Evolutionary conservation across 352 stramenopile genomes (phyloP), one percentile per base, ranked within the genome.

Genomic region (Phytophthora multivora): DNA sequence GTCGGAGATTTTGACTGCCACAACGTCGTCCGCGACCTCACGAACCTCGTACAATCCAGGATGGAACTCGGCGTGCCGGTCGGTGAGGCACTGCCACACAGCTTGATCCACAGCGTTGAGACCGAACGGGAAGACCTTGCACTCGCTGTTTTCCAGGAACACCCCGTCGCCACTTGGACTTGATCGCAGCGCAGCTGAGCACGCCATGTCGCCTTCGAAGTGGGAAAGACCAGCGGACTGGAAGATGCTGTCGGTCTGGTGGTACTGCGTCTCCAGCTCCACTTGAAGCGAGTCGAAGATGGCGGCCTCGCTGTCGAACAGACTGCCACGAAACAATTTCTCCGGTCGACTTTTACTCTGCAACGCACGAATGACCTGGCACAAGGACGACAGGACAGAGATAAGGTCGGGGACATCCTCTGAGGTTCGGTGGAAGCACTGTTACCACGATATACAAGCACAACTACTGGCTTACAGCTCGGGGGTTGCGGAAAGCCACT

Each of bases 71-170:
- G 38, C 30, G 36, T 66, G 52, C 28, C 51, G 26, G 21, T 64
- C 63, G 7, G 51, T 48, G 4, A 75, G 42, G 21, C 62, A 75
- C 25, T 63, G 58, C 66, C 70, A 79, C 10, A 76, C 38, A 9
- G 61, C 53, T 52, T 67, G 53, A 35, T 73, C 54, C 21, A 79
- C 59, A 10, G 57, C 54, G n/a, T 59, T 36, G 15, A 73, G 35
- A 23, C 57, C 62, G 67, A 77, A 75, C 30, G 56, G 67, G 43
- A 75, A 63, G 5, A 74, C 49, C 52, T 79, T 66, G 41, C 56
- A 73, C 59, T 75, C 59, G 13, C 60, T 46, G 40, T 75, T 76
- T 46, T 77, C 63, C 13, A 79, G 55, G 21, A 69, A 69, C 12
- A 75, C 69, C 9, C 63, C 49, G 3, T 52, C 49, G 0, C 5